Base-by-base conservation (phyloP, 345 rosid species). In the Euphorbia peplus region DNA sequence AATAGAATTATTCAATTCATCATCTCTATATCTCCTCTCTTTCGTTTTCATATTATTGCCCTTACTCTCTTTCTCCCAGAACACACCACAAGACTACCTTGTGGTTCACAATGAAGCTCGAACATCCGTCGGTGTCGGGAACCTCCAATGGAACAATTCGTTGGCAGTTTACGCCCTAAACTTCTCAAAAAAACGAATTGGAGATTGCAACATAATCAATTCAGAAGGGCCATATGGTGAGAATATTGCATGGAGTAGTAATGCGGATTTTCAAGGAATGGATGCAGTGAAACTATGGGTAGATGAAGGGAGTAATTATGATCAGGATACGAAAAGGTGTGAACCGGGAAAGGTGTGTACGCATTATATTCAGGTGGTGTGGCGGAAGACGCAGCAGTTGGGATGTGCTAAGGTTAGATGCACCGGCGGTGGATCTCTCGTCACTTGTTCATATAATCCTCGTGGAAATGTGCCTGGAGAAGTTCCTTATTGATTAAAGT, bases 261-360 rank as follows among this genome's bases (percentile, higher is more conserved):
- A 4, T 4, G 24, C 4, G 1, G 56, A 64, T 37, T 24, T 67
- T 44, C 56, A 81, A 0, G 84, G 78, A 18, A 68, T 65, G 1
- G 74, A 61, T 18, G 90, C 90, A 0, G 90, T 88, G 29, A 59
- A 61, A 11, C 0, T 87, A 83, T 89, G 89, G 90, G 84, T 82
- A 2, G 54, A 59, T 32, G 96, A 87, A 81, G 81, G 82, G 80
- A 67, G 63, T 5, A 2, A 66, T 54, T 92, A 90, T 47, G 71
- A 86, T 56, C 74, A 83, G 65, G 54, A 51, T 60, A 66, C 92
- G 19, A 89, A 86, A 69, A 67, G 78, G 4, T 89, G 96, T 64
- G 73, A 72, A 16, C 67, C 74, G 3, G 83, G 83, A 5, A 39
- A 78, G 22, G 70, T 68, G 29, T 73, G 77, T 35, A 19, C 41